Evolutionary conservation across 768 basidiomycete species (phyloP), one percentile per base, ranked within the genome.

Genomic region (Hypholoma sublateritium): DNA sequence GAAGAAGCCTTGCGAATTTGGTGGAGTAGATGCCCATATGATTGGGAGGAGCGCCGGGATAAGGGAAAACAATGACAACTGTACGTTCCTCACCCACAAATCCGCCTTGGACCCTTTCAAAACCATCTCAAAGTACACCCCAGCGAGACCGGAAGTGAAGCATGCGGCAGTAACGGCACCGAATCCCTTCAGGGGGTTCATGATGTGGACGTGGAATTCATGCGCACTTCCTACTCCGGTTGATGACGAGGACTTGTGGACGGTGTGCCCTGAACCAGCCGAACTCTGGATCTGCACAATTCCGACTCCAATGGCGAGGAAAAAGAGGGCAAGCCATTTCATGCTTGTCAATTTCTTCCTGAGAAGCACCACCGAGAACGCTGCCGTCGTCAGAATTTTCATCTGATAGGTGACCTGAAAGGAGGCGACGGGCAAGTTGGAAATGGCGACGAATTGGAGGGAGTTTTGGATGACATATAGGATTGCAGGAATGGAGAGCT

Each of bases 91-190:
- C 56, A 96, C 87, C 96, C 96, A 98, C 11, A 98, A 80, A 73
- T 97, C 93, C 3, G 87, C 81, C 63, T 87, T 87, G 2, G 91
- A 90, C 63, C 89, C 88, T 76, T 96, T 98, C 62, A 95, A 78
- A 35, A 95, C 94, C 90, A 96, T 95, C 75, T 98, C 96, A 63
- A 98, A 98, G 75, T 98, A 98, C 24, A 98, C 95, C 5, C 95
- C 95, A 0, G 95, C 95, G 44, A 98, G 84, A 22, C 96, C 96
- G 0, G 94, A 96, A 0, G 95, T 97, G 69, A 96, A 86, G 76
- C 96, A 98, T 0, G 96, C 95, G 13, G 88, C 84, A 6, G 85
- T 80, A 50, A 98, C 95, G 1, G 96, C 96, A 47, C 90, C 67
- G 73, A 98, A 95, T 0, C 96, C 96, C 59, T 85, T 93, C 58